phyloP scores from a whole-genome alignment of 2,329 filamentous ascomycete genomes.

The Colletotrichum liriopes region DNA sequence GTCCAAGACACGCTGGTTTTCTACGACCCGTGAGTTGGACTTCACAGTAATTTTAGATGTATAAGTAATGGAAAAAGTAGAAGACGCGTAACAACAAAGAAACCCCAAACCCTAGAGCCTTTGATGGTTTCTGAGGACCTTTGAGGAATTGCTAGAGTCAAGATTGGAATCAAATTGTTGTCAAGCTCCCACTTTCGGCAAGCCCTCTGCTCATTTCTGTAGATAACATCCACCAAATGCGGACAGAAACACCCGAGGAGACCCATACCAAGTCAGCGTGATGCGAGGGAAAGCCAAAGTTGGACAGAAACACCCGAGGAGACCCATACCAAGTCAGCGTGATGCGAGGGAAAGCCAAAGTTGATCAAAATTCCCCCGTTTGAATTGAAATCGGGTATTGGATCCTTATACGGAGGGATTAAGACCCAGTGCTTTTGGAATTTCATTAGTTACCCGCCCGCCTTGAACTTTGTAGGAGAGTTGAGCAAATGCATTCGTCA shows the following conservation, averaged over 20 bases:
- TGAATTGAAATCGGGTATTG: neutral
- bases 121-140: neutral
- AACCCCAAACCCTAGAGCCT: too few species aligned
- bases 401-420: neutral
- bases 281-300: neutral
- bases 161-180: neutral
- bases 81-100: neutral
- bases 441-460: neutral
- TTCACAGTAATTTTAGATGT: neutral
- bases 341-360: neutral
- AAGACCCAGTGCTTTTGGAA: neutral
- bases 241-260: neutral
- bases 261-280: neutral
- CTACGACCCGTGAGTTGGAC: conserved; percentile 29
- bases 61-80: conserved; percentile 24
- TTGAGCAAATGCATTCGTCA: neutral
- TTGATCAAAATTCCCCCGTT: neutral
- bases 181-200: too few species aligned
- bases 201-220: neutral
- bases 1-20: conserved; percentile 54
- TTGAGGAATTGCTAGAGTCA: neutral
- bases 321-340: neutral
- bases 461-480: neutral
- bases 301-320: too few species aligned
- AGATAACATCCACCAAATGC: neutral